Evolutionary conservation across 257 asterid genomes (phyloP), one percentile per base, ranked within the genome.

Genomic region (Capsicum rhomboideum): DNA sequence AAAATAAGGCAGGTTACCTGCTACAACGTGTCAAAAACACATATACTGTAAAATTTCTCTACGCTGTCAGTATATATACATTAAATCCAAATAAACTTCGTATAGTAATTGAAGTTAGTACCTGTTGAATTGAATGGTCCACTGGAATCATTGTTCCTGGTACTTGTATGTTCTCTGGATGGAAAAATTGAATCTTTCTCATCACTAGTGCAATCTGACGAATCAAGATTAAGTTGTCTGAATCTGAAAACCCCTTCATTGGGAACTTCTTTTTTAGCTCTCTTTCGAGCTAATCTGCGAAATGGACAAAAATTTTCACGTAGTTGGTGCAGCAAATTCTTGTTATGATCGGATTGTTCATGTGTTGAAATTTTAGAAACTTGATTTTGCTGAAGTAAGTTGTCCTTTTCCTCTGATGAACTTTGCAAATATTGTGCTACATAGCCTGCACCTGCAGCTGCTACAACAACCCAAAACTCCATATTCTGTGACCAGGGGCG

Each of bases 381-480:
- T 28, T 29, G 42, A 18, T 64, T 64, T 55, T 86, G 31, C 72
- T 81, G 87, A 16, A 40, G 16, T 34, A 59, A 83, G 71, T 50
- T 88, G 37, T 91, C 91, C 17, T 86, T 88, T 68, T 88, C 87
- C 64, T 90, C 92, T 50, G 50, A 79, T 52, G 87, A 67, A 86
- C 86, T 93, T 55, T 90, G 94, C 89, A 90, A 58, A 86, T 87
- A 85, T 86, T 91, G 92, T 28, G 97, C 93, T 81, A 89, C 69
- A 79, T 91, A 94, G 84, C 96, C 97, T 58, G 95, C 98, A 79
- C 93, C 97, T 82, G 96, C 96, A 69, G 95, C 96, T n/a, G 94
- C 97, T 84, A 97, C 97, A 68, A 94, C 90, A 78, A 90, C 91
- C 95, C 98, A 92, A 64, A 94, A 90, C 88, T 94, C 97, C 98